Base-by-base conservation (phyloP, 2,329 filamentous ascomycete species). In the Neopestalotiopsis sp. region DNA sequence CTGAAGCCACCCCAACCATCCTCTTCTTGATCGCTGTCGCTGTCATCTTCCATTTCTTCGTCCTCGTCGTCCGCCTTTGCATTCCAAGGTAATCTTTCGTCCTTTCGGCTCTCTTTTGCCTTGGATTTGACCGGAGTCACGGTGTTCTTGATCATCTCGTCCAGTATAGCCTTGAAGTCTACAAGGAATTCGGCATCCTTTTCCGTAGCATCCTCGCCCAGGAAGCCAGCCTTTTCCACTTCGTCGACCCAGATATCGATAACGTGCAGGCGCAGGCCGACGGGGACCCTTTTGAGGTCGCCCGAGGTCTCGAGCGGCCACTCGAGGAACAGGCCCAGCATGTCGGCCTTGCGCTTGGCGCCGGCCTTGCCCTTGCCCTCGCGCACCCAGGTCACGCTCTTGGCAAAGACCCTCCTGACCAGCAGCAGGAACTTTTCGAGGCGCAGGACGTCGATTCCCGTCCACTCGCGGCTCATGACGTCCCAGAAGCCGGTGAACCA, bases 361-460 rank as follows among this genome's bases (percentile, higher is more conserved):
- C 34, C 34, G 20, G 40, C 79, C 78, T n/a, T 70, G 70, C 71
- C 73, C 70, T 69, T 66, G 45, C 68, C 74, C 13, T 73, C 72
- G 66, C 73, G 78, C 67, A 81, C 84, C 76, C 84, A 85, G 69
- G 72, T 80, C 71, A 97, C 90, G 10, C 90, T 89, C n/a, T 92
- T 90, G 49, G 88, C 89, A 14, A 98, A 83, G 74, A 94, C 93
- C 72, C 92, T 89, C 66, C 96, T 88, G 69, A 97, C 92, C 20
- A 98, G 86, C 73, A 95, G 87, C 68, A 99, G 83, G 77, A 97
- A 98, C 84, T 99, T 99, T 82, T 99, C 94, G 84, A 98, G 91
- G 57, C 94, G 89, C 72, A 93, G 81, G 9, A 92, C 89, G 78
- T 94, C 92, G 70, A 94, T 90, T 59, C 85, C 83, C 34, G 88